Base-by-base conservation (phyloP, 192 early-diverging fungal species). In the Helicostylum pulchrum region DNA sequence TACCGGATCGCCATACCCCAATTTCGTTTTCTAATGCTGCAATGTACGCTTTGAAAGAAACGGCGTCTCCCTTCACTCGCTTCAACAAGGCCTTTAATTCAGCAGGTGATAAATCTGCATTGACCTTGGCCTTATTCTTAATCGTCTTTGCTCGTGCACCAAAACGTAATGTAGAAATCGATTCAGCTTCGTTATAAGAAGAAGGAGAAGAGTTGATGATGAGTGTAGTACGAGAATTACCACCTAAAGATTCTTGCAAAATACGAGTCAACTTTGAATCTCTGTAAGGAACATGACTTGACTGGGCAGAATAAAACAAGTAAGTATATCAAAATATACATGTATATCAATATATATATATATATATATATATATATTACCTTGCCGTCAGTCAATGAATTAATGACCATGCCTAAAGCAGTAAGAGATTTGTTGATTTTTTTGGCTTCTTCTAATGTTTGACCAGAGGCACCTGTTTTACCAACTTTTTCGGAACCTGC, bases 51-150 rank as follows among this genome's bases (percentile, higher is more conserved):
- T 95, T 90, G 61, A 90, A 91, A 10, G 85, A 80, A 19, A 90
- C 78, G n/a, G 89, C 79, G 65, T 96, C 90, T 8, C 79, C 67
- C 61, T 95, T 95, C 43, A 90, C 83, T 71, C 89, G 90, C 78
- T 95, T 98, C 64, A 99, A 86, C 58, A 97, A 77, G 1, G 79
- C 80, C 81, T 99, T 99, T 77, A 99, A 91, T 74, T 99, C 97
- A 11, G 88, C 87, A 1, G 94, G 87, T 54, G 87, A 90, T 61
- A 97, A 83, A 76, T 99, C 97, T 52, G 92, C 90, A 79, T 99
- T 99, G 77, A 99, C 85, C 82, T 75, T 96, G 72, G 96, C 95
- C 83, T 98, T 98, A 85, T 99, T 99, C 88, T 98, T 98, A 79
- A 99, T 99, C 54, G 90, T 91, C 83, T 99, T 99, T 50, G 97